Percentiles rank a stretch among this genome's conserved stretches.
These are phyloP conservation scores for Podaxis sp. DNA, from an alignment of 768 basidiomycete genomes.

Conservation along the genomic window DNA sequence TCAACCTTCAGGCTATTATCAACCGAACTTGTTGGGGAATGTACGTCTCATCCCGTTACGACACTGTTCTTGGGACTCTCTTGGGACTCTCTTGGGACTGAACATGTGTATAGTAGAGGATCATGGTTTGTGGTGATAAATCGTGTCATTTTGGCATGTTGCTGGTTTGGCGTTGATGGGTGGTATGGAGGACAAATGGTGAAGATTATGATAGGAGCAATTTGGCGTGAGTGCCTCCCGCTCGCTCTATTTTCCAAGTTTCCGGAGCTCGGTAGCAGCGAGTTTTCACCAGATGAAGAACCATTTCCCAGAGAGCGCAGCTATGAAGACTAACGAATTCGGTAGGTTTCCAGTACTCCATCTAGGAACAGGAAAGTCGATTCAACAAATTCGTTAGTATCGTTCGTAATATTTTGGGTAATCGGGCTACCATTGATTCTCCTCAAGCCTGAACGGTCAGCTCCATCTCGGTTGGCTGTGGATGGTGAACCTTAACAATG, in stretches of 20 bases:
- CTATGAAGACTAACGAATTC: conserved; percentile 1
- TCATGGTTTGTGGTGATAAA: conserved; percentile 7
- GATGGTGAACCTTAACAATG: not conserved
- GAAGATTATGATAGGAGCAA: conserved; percentile 4
- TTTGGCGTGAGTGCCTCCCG: not conserved
- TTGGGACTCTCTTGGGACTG: not conserved
- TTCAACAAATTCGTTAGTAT: not conserved
- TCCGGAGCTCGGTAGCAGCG: not conserved
- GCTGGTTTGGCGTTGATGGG: conserved; percentile 6
- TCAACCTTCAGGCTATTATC: not conserved
- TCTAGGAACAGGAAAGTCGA: no score
- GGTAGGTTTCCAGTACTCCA: not conserved
- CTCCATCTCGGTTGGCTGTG: not conserved
- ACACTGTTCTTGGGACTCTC: not conserved
- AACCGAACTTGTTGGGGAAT: conserved; percentile 7
- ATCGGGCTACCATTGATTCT: conserved; percentile 1
- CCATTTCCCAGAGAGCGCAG: not conserved
- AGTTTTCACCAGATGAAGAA: conserved; percentile 8
- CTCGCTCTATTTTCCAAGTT: not conserved
- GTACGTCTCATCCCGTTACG: not conserved
- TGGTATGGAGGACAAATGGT: conserved; percentile 9
- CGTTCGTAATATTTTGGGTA: conserved; percentile 1
- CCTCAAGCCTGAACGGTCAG: not conserved
- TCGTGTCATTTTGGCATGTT: conserved; percentile 5
- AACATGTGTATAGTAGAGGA: not conserved